Percentiles rank a stretch among this genome's conserved stretches.
These are phyloP conservation scores for Plasmopara viticola DNA, from an alignment of 352 stramenopile genomes.

Conservation along the genomic window DNA sequence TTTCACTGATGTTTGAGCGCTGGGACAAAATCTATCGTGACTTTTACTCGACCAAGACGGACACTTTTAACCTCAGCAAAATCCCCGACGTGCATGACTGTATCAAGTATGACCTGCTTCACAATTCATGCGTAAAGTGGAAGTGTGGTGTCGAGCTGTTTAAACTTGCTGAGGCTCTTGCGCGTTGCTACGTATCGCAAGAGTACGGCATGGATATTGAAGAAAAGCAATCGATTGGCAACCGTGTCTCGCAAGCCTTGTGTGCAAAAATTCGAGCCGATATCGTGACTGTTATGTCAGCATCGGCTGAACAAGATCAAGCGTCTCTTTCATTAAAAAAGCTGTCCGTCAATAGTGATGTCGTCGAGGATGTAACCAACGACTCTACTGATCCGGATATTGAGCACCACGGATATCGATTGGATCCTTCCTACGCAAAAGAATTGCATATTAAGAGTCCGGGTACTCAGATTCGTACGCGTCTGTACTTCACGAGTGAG, in stretches of 20 bases:
- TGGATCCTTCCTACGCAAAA: constrained; percentile 80
- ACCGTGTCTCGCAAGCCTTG: constrained; percentile 94
- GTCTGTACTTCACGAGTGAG: constrained; percentile 99
- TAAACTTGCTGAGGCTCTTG: constrained; percentile 91
- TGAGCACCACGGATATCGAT: constrained; percentile 83
- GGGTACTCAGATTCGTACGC: constrained; percentile 87
- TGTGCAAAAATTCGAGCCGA: constrained; percentile 97
- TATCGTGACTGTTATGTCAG: constrained; percentile 78
- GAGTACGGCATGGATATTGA: constrained; percentile 89
- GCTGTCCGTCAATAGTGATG: constrained; percentile 22
- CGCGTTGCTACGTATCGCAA: constrained; percentile 96
- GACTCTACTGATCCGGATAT: constrained; percentile 50
- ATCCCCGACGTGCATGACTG: constrained; percentile 98
- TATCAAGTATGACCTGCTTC: constrained; percentile 97
- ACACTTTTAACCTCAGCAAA: constrained; percentile 92
- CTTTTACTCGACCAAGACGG: constrained; percentile 89
- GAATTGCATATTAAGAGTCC: constrained; percentile 95
- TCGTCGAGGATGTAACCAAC: constrained; percentile 15
- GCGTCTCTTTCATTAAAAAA: constrained; percentile 15
- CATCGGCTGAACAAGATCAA: constrained; percentile 32
- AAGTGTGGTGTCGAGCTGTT: constrained; percentile 90
- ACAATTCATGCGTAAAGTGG: constrained; percentile 92
- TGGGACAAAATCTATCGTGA: constrained; percentile 94
- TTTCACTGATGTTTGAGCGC: constrained; percentile 88
- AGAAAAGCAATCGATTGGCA: constrained; percentile 95